Conservation (phyloP, 805 yeast species). For the Scheffersomyces amazonensis region DNA sequence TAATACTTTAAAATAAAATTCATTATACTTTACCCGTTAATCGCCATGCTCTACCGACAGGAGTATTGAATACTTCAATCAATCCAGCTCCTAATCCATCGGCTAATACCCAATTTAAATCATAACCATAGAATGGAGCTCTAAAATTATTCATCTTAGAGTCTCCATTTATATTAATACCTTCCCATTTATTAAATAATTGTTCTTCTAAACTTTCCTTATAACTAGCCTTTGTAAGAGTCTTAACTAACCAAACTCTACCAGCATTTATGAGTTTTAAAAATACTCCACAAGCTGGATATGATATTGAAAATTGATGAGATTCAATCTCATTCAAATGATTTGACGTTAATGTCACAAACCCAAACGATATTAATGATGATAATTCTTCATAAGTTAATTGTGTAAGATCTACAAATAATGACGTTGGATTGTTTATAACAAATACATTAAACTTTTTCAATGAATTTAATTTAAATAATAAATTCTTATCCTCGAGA, state of each 20-base stretch:
- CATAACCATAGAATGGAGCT: conserved; percentile 50
- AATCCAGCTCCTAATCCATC: conserved; percentile 51
- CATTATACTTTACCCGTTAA: conserved; percentile 41
- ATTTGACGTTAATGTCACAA: conserved; percentile 43
- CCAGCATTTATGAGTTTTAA: conserved; percentile 44
- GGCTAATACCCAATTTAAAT: conserved; percentile 48
- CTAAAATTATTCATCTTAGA: conserved; percentile 37
- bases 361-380: conserved; percentile 38
- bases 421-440: conserved; percentile 20
- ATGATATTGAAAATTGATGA: conserved; percentile 39
- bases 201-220: conserved; percentile 44
- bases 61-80: conserved; percentile 51
- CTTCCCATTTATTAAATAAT: conserved; percentile 45
- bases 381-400: conserved; percentile 26
- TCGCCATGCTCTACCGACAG: conserved; percentile 58
- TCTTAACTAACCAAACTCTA: conserved; percentile 40
- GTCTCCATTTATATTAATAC: conserved; percentile 20
- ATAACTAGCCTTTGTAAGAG: conserved; percentile 32
- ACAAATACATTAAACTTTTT: conserved; percentile 20
- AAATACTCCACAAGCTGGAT: conserved; percentile 51
- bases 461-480: conserved; percentile 12
- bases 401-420: conserved; percentile 20
- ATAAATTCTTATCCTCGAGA: not conserved
- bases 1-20: too few relatives aligned
- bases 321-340: conserved; percentile 41